phyloP scores from a whole-genome alignment of 306 rosid genomes.

The Ceratonia siliqua region DNA sequence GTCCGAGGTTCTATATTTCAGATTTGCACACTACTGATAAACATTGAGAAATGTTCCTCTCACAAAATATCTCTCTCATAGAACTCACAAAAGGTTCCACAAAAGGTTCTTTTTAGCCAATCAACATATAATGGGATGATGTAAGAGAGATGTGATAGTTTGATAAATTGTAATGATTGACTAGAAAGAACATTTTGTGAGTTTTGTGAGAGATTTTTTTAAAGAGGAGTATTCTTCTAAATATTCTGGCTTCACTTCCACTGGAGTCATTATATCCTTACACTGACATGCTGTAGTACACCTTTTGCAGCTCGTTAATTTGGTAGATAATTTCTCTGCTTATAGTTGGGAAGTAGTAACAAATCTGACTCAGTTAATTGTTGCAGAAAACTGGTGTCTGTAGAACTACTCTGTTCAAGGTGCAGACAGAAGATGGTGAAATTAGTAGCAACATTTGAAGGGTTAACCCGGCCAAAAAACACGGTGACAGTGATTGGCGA shows the following conservation, averaged over 20 bases:
- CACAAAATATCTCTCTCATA: no score
- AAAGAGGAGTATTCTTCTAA: no score
- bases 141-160: no score
- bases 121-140: no score
- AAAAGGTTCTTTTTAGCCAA: no score
- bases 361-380: slow-evolving; percentile 34
- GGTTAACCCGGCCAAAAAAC: slow-evolving; percentile 42
- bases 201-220: no score
- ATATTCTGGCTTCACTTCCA: slow-evolving; percentile 27
- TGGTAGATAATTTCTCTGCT: slow-evolving; percentile 17
- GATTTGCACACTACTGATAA: no score
- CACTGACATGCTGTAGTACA: slow-evolving; percentile 45
- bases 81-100: no score
- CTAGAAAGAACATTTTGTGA: no score
- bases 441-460: slow-evolving; percentile 52
- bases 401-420: slow-evolving; percentile 54
- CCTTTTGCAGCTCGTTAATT: slow-evolving; percentile 18
- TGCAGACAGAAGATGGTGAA: slow-evolving; percentile 59
- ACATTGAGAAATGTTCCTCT: no score
- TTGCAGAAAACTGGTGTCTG: slow-evolving; percentile 65
- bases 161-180: slow-evolving; percentile 22
- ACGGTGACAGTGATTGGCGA: slow-evolving; percentile 57
- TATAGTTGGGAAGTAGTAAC: slow-evolving; percentile 19
- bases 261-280: slow-evolving; percentile 14
- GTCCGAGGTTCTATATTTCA: no score